Evolutionary conservation across 2,329 filamentous ascomycete genomes (phyloP).

Genomic region (Cladosporium sp.): DNA sequence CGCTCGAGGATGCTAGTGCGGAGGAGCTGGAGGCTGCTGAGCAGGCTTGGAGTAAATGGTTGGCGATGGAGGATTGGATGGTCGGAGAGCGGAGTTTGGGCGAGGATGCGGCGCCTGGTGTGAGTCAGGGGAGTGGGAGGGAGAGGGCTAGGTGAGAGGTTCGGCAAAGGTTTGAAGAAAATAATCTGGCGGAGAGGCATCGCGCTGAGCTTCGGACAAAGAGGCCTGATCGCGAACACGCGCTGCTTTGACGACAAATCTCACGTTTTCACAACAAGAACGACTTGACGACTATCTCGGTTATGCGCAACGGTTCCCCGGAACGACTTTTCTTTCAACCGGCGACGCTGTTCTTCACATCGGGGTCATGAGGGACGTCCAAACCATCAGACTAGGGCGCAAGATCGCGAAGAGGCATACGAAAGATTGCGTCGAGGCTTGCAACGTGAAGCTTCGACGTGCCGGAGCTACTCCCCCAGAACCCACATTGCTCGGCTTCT

Average conservation of each 20-base stretch:
- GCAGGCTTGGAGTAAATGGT: slow-evolving; percentile 87
- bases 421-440: no score
- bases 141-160: slow-evolving; percentile 2
- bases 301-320: not conserved
- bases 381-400: not conserved
- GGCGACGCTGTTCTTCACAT: no score
- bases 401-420: no score
- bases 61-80: slow-evolving; percentile 99
- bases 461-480: no score
- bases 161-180: not conserved
- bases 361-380: not conserved
- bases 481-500: no score
- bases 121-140: slow-evolving; percentile 9
- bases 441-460: no score
- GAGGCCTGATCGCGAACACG: not conserved
- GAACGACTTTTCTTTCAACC: no score
- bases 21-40: slow-evolving; percentile 82
- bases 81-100: slow-evolving; percentile 69
- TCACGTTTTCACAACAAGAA: no score
- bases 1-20: slow-evolving; percentile 69
- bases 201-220: not conserved
- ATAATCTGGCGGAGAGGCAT: not conserved
- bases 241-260: not conserved
- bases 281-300: not conserved
- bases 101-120: not conserved